phyloP scores from a whole-genome alignment of 2,329 filamentous ascomycete genomes.

The Sporothrix luriei region DNA sequence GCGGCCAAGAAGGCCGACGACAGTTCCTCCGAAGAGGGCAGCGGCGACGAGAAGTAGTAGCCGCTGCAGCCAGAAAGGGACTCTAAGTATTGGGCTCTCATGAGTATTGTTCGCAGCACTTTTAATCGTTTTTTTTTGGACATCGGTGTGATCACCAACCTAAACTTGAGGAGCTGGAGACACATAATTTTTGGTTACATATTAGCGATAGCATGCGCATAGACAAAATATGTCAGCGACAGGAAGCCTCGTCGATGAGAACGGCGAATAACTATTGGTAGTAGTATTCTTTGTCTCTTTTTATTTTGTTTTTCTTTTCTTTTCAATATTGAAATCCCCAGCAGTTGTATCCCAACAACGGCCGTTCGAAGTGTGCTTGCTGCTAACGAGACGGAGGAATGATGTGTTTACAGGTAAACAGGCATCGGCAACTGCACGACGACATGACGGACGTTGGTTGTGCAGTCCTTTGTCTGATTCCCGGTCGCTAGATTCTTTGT shows the following conservation, averaged over 20 bases:
- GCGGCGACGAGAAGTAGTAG: background rate
- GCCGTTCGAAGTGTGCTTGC: background rate
- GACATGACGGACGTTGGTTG: background rate
- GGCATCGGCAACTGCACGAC: too few relatives aligned
- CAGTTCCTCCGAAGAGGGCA: slow-evolving; percentile 7
- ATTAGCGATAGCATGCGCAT: slow-evolving; percentile 19
- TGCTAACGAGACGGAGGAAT: background rate
- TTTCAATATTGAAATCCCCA: background rate
- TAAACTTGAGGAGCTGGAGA: too few relatives aligned
- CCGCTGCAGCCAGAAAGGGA: background rate
- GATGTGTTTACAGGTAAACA: background rate
- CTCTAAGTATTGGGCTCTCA: background rate
- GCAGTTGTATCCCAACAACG: background rate
- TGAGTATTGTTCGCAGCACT: background rate
- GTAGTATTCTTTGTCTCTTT: background rate
- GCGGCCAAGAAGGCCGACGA: slow-evolving; percentile 6
- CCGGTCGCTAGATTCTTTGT: background rate
- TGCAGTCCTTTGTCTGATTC: background rate
- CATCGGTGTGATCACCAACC: background rate
- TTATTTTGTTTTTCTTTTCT: background rate
- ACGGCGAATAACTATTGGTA: background rate
- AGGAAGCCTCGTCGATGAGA: background rate
- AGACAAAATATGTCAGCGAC: slow-evolving; percentile 7
- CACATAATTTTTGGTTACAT: background rate
- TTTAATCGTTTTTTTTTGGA: background rate